Evolutionary conservation across 2,329 filamentous ascomycete species (phyloP).

Genomic region (Fusarium nematophilum): DNA sequence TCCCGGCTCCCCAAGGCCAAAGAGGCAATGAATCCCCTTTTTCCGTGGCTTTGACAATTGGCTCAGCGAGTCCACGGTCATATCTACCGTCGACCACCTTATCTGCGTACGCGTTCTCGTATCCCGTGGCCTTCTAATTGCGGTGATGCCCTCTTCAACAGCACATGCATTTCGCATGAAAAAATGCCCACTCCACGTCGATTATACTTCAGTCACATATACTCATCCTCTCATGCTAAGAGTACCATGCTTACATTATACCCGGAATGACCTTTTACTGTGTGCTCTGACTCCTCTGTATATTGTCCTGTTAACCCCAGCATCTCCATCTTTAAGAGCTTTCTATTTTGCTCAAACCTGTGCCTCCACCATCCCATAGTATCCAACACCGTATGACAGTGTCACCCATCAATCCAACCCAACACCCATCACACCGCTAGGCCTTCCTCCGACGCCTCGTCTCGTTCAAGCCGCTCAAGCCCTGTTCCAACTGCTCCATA

Average conservation of each 20-base stretch:
- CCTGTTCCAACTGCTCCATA: conserved; percentile 74
- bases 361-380: conserved; percentile 13
- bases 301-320: conserved; percentile 22
- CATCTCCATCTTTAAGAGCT: conserved; percentile 13
- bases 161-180: not conserved
- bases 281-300: conserved; percentile 26
- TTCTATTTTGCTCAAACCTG: conserved; percentile 19
- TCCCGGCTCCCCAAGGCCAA: conserved; percentile 16
- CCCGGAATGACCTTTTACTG: conserved; percentile 19
- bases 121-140: not conserved
- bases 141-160: not conserved
- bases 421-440: conserved; percentile 50
- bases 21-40: conserved; percentile 21
- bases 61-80: conserved; percentile 5
- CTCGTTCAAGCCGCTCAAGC: conserved; percentile 66
- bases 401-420: conserved; percentile 21
- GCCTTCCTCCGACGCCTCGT: conserved; percentile 63
- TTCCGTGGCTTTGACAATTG: conserved; percentile 4
- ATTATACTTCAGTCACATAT: conserved; percentile 23
- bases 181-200: conserved; percentile 12
- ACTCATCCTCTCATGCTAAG: conserved; percentile 7
- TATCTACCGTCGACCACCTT: conserved; percentile 11
- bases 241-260: conserved; percentile 15
- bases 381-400: conserved; percentile 26
- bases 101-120: conserved; percentile 3